Base-by-base conservation (phyloP, 129 eudicot species). In the Flaveria trinervia region DNA sequence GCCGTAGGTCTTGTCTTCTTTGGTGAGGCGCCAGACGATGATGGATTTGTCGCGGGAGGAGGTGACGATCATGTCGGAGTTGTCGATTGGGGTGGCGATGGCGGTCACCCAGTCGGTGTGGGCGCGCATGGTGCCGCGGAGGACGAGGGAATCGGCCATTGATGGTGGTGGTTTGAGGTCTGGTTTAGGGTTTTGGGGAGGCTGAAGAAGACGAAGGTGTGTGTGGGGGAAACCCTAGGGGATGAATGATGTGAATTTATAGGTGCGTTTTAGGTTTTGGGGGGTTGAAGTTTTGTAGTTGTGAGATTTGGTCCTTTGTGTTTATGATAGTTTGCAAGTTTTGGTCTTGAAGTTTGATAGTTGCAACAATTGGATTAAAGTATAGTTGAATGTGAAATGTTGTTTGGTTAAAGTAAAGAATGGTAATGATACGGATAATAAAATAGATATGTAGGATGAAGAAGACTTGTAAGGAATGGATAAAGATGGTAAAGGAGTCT, bases 91-190 rank as follows among this genome's bases (percentile, higher is more conserved):
- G 74, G 87, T 76, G 43, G 90, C 96, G 75, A 87, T 89, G 26
- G 96, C 96, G 22, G 92, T 87, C 9, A 89, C 96, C 92, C 91
- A 85, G 36, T 89, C 92, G 54, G 96, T 87, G 90, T 89, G 96
- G 64, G 89, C 91, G 15, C 88, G 54, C 89, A 89, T 84, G 3
- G 91, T 86, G 84, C 96, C 96, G 69, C 96, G 87, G 20, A 89
- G 81, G 10, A 78, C 81, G 17, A 87, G 72, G 0, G 84, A 80
- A 39, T 89, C 96, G 60, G 85, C 86, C 93, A 88, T 88, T 48
- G 16, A 61, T 39, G 61, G 33, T n/a, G 20, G 7, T 51, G 23
- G 8, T 22, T 11, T 30, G 36, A 48, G 4, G 4, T 36, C 30
- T 59, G 5, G 39, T 36, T 36, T 36, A 36, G 41, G 41, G 41